Conservation (phyloP, 768 basidiomycete species). For the Mycena filopes region DNA sequence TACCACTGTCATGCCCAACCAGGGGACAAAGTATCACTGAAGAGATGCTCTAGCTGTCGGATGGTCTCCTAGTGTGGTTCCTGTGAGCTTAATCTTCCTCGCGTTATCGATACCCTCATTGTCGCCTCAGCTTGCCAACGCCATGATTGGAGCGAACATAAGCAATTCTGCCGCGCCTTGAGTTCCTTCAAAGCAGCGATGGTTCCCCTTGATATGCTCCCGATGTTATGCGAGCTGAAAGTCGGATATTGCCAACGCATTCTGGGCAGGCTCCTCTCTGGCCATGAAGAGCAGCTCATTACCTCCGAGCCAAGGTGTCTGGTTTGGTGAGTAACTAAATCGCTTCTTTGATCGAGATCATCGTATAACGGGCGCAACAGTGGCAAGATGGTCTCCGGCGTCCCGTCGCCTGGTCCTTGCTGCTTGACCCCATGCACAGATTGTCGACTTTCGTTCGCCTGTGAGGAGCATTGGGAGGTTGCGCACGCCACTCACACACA, state of each 20-base stretch:
- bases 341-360: not conserved
- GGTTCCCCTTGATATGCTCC: too few species aligned
- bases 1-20: not conserved
- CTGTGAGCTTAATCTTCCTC: conserved; percentile 31
- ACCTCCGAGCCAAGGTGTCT: conserved; percentile 1
- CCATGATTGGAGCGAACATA: not conserved
- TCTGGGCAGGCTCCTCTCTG: not conserved
- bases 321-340: not conserved
- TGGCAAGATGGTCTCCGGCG: not conserved
- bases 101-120: not conserved
- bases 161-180: not conserved
- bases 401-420: not conserved
- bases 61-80: conserved; percentile 46
- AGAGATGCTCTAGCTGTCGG: conserved; percentile 44
- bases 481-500: conserved; percentile 35
- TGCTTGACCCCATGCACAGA: conserved; percentile 38
- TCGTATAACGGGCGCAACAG: not conserved
- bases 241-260: not conserved
- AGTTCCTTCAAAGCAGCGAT: not conserved
- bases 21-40: conserved; percentile 20
- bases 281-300: not conserved
- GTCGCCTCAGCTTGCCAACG: not conserved
- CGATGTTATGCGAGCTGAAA: not conserved
- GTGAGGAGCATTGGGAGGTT: conserved; percentile 40
- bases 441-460: conserved; percentile 43